Evolutionary conservation across 208 protist species (phyloP).

Genomic region (Hexamita inflata): DNA sequence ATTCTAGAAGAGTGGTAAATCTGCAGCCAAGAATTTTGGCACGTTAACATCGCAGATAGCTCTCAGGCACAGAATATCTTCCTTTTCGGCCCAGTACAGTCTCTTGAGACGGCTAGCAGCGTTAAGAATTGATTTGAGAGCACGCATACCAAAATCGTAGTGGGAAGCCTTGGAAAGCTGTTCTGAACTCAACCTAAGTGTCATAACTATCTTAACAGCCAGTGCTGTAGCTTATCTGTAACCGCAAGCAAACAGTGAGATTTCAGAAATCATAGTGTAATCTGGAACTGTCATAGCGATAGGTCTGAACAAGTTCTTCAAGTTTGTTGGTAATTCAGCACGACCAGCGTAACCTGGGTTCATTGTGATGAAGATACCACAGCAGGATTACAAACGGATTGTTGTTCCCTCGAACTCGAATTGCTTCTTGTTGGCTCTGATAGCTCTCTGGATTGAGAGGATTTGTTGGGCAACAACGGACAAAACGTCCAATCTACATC

Average conservation of each 20-base stretch:
- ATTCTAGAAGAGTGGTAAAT: constrained; percentile 49
- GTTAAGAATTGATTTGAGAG: constrained; percentile 50
- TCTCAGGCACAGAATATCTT: constrained; percentile 78
- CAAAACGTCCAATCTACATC: constrained; percentile 89
- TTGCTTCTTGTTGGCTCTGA: constrained; percentile 60
- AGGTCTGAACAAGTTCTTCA: constrained; percentile 93
- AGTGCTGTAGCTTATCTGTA: constrained; percentile 52
- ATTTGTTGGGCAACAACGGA: constrained; percentile 92
- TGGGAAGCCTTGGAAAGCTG: constrained; percentile 59
- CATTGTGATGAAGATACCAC: constrained; percentile 64
- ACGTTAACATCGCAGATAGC: constrained; percentile 88
- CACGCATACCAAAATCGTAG: constrained; percentile 59
- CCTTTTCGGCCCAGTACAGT: constrained; percentile 34
- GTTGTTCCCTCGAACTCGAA: constrained; percentile 50
- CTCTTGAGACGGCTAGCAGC: constrained; percentile 39
- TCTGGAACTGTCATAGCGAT: constrained; percentile 92
- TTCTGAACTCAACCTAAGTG: constrained; percentile 65
- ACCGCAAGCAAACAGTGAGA: constrained; percentile 76
- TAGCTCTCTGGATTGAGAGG: constrained; percentile 78
- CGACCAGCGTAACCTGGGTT: constrained; percentile 92
- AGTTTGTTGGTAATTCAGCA: constrained; percentile 90
- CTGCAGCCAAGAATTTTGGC: constrained; percentile 66
- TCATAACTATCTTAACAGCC: constrained; percentile 89
- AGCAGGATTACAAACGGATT: constrained; percentile 48
- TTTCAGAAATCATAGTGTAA: constrained; percentile 89